Percentiles rank a stretch among this genome's conserved stretches.
These are phyloP conservation scores for Sporisorium exsertum DNA, from an alignment of 1,284 basidiomycete genomes.

Conservation along the genomic window DNA sequence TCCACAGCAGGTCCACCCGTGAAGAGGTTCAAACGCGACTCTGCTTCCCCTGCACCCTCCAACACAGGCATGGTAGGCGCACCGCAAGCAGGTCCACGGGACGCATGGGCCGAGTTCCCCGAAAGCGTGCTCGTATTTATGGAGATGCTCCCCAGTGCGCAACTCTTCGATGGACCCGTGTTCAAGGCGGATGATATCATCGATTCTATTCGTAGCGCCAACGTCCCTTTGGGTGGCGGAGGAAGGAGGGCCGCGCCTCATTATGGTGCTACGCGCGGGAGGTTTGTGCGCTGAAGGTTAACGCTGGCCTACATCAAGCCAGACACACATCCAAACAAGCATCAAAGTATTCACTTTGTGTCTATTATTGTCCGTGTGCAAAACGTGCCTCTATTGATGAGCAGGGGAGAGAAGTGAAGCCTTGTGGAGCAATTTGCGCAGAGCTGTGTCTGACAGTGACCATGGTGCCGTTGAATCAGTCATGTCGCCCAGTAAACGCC, in stretches of 20 bases:
- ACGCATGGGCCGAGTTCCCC: conserved; percentile 44
- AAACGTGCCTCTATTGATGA: not conserved
- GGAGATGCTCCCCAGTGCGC: conserved; percentile 51
- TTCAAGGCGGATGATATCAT: conserved; percentile 56
- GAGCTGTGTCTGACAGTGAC: conserved; percentile 13
- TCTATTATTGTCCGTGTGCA: not conserved
- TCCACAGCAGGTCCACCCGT: conserved; percentile 64
- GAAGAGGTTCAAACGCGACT: conserved; percentile 70
- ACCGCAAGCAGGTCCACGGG: conserved; percentile 8
- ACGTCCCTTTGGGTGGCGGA: conserved; percentile 30
- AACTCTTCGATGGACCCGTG: conserved; percentile 52
- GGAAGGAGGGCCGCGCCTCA: not conserved
- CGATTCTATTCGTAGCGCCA: conserved; percentile 51
- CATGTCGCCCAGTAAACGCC: not conserved
- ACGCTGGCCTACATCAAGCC: too few species aligned
- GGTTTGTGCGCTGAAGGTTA: conserved; percentile 15
- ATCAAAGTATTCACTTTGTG: not conserved
- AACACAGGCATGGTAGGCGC: not conserved
- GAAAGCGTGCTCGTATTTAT: conserved; percentile 54
- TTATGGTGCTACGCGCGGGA: conserved; percentile 13
- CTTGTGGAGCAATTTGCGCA: conserved; percentile 16
- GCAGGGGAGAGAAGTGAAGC: conserved; percentile 6
- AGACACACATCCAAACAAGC: conserved; percentile 1
- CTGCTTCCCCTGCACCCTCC: conserved; percentile 68
- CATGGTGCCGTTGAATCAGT: not conserved